Base-by-base conservation (phyloP, 2,329 filamentous ascomycete genomes). In the Decorospora gaudefroyi region DNA sequence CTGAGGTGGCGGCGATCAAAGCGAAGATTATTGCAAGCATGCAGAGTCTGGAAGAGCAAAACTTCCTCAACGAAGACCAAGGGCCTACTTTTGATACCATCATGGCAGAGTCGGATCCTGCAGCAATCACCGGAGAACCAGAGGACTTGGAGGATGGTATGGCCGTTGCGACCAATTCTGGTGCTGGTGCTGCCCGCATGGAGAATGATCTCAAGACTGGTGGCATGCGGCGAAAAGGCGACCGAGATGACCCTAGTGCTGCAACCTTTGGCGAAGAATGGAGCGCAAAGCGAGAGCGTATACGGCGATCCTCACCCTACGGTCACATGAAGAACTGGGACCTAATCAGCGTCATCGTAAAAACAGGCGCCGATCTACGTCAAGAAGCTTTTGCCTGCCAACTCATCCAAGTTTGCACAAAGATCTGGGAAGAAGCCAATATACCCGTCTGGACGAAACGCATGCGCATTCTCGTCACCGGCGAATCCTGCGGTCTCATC, bases 281-380 rank as follows among this genome's bases (percentile, higher is more conserved):
- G 88, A 83, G 86, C 57, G 80, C 84, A 42, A 93, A 93, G 71
- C 88, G 87, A 61, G 88, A 92, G 69, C 86, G 88, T 13, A 90
- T 93, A 65, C 81, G 88, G 49, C 86, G 87, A 59, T 87, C 87
- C 1, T 92, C 88, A 0, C 88, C 88, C 0, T 93, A 91, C 64
- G 88, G 88, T 7, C 90, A 87, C 83, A 89, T 90, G 84, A 88
- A 88, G 73, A 92, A 90, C 64, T 93, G 88, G 88, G 88, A 93
- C 62, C 78, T 93, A 16, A 78, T 93, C 51, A 91, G 87, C 64
- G 88, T 93, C 47, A 93, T 93, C 63, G 86, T 93, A 59, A 93
- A 93, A 74, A 93, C 88, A 8, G 88, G 88, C 2, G 86, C 86
- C 2, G 88, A 93, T 70, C 74, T 93, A 49, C 80, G 88, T 36